These are phyloP conservation scores for Sclerotinia subarctica DNA, from an alignment of 2,329 filamentous ascomycete species.

Conservation along the genomic window DNA sequence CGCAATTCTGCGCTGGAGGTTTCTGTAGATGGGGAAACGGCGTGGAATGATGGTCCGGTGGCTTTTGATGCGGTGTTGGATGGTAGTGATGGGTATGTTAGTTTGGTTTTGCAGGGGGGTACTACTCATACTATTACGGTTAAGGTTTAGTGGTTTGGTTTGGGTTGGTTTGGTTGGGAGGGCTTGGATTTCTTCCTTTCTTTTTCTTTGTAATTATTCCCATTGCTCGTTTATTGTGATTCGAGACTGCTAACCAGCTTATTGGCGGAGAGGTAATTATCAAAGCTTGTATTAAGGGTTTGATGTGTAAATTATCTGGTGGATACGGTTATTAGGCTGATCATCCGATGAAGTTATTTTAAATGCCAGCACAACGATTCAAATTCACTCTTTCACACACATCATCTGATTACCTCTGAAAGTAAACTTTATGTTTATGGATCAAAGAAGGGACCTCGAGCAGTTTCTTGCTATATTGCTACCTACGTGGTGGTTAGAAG, in stretches of 20 bases:
- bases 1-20: conserved; percentile 7
- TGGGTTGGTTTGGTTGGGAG: too few species aligned
- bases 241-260: too few species aligned
- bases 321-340: background rate
- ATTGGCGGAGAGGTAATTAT: too few species aligned
- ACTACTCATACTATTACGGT: conserved; percentile 2
- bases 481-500: background rate
- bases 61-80: conserved; percentile 2
- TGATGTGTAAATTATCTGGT: background rate
- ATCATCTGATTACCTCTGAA: too few species aligned
- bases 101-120: conserved; percentile 13
- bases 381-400: background rate
- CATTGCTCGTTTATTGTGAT: background rate
- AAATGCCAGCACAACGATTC: background rate
- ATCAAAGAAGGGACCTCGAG: too few species aligned
- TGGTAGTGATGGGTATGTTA: conserved; percentile 19
- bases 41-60: conserved; percentile 14
- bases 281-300: too few species aligned
- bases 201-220: background rate
- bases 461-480: background rate
- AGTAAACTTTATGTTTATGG: background rate
- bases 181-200: background rate
- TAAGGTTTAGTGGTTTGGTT: background rate
- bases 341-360: background rate
- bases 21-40: conserved; percentile 25